Conservation (phyloP, 768 basidiomycete genomes). For the Trametes maxima region DNA sequence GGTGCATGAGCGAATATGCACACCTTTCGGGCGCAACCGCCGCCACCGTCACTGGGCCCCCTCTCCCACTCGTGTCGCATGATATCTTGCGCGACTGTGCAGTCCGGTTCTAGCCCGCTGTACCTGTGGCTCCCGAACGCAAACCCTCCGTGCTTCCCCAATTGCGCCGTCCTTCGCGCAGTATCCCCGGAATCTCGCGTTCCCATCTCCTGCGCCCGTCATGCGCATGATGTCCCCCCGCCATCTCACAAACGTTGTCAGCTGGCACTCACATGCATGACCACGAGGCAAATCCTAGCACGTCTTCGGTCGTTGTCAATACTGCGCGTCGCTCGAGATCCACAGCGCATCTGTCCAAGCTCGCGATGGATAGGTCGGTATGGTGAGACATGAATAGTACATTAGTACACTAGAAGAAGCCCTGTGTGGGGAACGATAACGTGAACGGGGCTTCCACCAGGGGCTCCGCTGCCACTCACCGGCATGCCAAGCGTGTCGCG, state of each 20-base stretch:
- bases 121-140: constrained; percentile 14
- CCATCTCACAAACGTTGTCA: background rate
- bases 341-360: background rate
- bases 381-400: constrained; percentile 17
- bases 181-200: constrained; percentile 4
- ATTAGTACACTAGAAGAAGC: constrained; percentile 22
- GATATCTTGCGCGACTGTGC: constrained; percentile 6
- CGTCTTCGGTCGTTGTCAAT: background rate
- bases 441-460: constrained; percentile 15
- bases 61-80: constrained; percentile 3
- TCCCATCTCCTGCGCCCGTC: constrained; percentile 17
- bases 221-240: background rate
- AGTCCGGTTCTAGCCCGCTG: constrained; percentile 14
- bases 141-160: constrained; percentile 14
- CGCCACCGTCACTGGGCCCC: background rate
- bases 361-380: constrained; percentile 1
- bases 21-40: constrained; percentile 11
- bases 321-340: background rate
- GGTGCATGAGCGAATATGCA: background rate
- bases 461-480: constrained; percentile 10
- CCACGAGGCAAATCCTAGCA: constrained; percentile 8
- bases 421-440: constrained; percentile 13
- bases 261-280: constrained; percentile 16
- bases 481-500: constrained; percentile 14
- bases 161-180: constrained; percentile 3